phyloP scores from a whole-genome alignment of 164 flowering plant genomes.

The Liquidambar formosana region DNA sequence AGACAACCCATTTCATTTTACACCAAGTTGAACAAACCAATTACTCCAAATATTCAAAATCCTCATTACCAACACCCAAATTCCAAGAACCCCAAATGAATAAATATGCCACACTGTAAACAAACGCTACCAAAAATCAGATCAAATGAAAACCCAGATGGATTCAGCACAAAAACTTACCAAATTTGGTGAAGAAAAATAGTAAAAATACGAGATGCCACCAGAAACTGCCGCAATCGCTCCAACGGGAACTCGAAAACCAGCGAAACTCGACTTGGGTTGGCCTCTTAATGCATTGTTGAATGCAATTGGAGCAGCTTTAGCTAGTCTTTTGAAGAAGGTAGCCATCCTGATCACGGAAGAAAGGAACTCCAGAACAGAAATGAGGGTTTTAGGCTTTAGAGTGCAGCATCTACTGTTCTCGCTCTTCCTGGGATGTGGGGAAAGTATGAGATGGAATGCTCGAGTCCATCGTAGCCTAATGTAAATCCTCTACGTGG shows the following conservation, averaged over 20 bases:
- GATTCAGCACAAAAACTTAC: conserved; percentile 31
- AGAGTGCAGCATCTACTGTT: too few relatives aligned
- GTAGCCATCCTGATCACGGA: too few relatives aligned
- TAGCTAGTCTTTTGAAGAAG: conserved; percentile 49
- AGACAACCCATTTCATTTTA: neutral
- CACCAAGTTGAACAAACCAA: neutral
- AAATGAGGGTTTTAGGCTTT: too few relatives aligned
- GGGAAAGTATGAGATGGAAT: too few relatives aligned
- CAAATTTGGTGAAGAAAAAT: conserved; percentile 47
- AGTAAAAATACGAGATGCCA: conserved; percentile 58
- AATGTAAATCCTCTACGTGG: too few relatives aligned
- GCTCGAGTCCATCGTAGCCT: too few relatives aligned
- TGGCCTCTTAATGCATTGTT: conserved; percentile 33
- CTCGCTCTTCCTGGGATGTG: too few relatives aligned
- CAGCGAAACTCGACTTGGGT: conserved; percentile 26
- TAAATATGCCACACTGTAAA: too few relatives aligned
- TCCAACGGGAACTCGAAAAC: conserved; percentile 42
- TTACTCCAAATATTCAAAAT: neutral
- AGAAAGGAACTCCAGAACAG: too few relatives aligned
- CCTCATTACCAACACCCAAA: neutral
- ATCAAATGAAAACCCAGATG: conserved; percentile 6
- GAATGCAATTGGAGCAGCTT: conserved; percentile 43
- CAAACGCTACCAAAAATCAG: too few relatives aligned
- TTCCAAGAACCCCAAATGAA: neutral
- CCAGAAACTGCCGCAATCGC: conserved; percentile 75